phyloP scores from a whole-genome alignment of 1,284 basidiomycete genomes.

The Ustilago lituana region DNA sequence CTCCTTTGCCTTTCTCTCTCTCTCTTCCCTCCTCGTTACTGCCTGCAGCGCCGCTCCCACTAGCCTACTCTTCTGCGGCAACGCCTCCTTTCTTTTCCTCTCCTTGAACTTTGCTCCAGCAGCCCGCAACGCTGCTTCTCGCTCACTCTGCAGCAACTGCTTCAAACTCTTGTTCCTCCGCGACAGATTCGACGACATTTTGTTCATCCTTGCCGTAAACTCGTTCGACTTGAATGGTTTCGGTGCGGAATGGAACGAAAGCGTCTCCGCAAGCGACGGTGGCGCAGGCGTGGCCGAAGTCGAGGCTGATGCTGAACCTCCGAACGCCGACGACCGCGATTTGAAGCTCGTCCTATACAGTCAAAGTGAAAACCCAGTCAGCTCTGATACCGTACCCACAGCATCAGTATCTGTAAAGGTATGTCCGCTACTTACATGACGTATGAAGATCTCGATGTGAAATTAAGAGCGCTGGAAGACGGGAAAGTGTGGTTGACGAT shows the following conservation, averaged over 20 bases:
- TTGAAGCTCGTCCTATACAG: slow-evolving; percentile 26
- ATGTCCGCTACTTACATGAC: no score
- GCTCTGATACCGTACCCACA: no score
- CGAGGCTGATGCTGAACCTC: slow-evolving; percentile 16
- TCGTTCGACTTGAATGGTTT: slow-evolving; percentile 49
- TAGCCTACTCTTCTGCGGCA: slow-evolving; percentile 20
- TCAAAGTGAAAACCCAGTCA: no score
- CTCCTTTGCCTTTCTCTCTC: slow-evolving; percentile 27
- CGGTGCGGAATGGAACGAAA: slow-evolving; percentile 43
- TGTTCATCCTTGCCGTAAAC: slow-evolving; percentile 30
- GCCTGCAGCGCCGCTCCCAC: slow-evolving; percentile 45
- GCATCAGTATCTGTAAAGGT: no score
- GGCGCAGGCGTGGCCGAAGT: slow-evolving; percentile 39
- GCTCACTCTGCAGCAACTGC: slow-evolving; percentile 57
- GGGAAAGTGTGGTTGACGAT: no score
- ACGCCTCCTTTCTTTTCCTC: slow-evolving; percentile 33
- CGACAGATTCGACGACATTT: slow-evolving; percentile 44
- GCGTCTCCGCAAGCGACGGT: slow-evolving; percentile 35
- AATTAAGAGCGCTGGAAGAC: no score
- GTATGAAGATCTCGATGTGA: no score
- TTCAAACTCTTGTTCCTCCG: slow-evolving; percentile 60
- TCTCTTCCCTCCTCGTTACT: slow-evolving; percentile 31
- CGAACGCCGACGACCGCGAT: slow-evolving; percentile 6
- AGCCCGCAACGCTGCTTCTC: slow-evolving; percentile 51
- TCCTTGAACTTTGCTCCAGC: slow-evolving; percentile 37